Base-by-base conservation (phyloP, 139 green algal genomes). In the Closterium sp. region DNA sequence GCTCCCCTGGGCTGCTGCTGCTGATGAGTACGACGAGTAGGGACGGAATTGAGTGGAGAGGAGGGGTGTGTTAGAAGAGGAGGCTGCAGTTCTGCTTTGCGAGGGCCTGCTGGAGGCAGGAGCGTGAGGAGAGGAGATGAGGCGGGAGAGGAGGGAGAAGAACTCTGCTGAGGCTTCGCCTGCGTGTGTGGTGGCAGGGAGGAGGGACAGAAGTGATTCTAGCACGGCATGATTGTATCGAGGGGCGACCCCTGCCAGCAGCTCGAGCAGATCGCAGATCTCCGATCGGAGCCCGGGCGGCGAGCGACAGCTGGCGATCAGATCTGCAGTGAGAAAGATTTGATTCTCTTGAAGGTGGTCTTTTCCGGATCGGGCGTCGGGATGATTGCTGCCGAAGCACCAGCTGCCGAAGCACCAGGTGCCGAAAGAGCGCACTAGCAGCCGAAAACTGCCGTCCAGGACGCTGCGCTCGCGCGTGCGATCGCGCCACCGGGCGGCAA, bases 261-360 rank as follows among this genome's bases (percentile, higher is more conserved):
- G 2, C 30, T 90, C 32, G 11, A 95, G 28, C 22, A 95, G 92
- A 29, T 24, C 34, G 70, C 87, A 93, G 17, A 45, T 31, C 88
- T 95, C 92, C 17, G 31, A 30, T 27, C 92, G 90, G 28, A 94
- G 89, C 5, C n/a, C 29, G 28, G 45, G 92, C 38, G 85, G 89
- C 62, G 62, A 79, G 62, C 62, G 62, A 79, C 62, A 79, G 62
- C 62, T 79, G 62, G 62, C 62, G 62, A 79, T 79, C 2, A 79
- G 17, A 79, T 79, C 62, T 79, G 62, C 62, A 79, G 17, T 79
- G 62, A 79, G 50, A 73, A 22, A 73, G 9, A 73, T 73, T 73
- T 22, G 50, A 73, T 73, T 22, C 1, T 10, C 50, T 73, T 45
- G 38, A 6, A 45, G 38, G 38, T 50, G 38, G 0, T 50, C 38